Percentiles rank a stretch among this genome's conserved stretches.
phyloP scores from a whole-genome alignment of 2,329 filamentous ascomycete genomes.

The Beauveria australis region DNA sequence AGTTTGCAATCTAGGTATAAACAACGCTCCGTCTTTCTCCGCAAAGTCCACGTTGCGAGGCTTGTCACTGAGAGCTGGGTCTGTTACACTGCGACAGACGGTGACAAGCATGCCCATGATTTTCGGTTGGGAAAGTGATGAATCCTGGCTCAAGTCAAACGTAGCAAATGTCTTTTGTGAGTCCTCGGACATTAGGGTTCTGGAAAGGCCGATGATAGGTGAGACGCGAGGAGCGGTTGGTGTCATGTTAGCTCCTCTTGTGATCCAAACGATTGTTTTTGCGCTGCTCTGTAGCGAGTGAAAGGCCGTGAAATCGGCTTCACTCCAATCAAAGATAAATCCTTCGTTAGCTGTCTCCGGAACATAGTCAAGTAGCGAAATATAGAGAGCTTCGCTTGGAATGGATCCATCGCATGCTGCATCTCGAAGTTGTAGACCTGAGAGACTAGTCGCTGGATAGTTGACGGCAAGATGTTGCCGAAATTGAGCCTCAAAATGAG shows the following conservation, averaged over 20 bases:
- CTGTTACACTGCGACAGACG: constrained; percentile 20
- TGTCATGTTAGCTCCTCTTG: constrained; percentile 31
- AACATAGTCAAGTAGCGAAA: constrained; percentile 40
- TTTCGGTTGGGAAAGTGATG: constrained; percentile 13
- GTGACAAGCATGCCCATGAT: constrained; percentile 17
- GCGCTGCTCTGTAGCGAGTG: constrained; percentile 29
- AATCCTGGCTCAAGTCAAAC: constrained; percentile 29
- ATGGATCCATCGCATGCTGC: not conserved
- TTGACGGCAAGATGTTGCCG: not conserved
- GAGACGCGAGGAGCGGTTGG: constrained; percentile 27
- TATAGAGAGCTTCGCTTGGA: constrained; percentile 7
- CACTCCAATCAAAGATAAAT: constrained; percentile 30
- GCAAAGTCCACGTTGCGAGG: constrained; percentile 36
- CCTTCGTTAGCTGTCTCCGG: constrained; percentile 14
- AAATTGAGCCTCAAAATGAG: not conserved
- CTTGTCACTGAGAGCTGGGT: constrained; percentile 3
- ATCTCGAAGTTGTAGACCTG: not conserved
- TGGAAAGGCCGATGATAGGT: constrained; percentile 36
- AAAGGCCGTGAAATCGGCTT: constrained; percentile 32
- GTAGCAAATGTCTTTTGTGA: constrained; percentile 33
- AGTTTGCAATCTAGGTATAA: constrained; percentile 37
- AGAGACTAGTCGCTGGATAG: not conserved
- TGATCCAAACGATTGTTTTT: constrained; percentile 40
- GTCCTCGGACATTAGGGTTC: constrained; percentile 43
- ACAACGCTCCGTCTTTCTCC: constrained; percentile 28